phyloP scores from a whole-genome alignment of 1,284 basidiomycete genomes.

The Hemileia vastatrix region DNA sequence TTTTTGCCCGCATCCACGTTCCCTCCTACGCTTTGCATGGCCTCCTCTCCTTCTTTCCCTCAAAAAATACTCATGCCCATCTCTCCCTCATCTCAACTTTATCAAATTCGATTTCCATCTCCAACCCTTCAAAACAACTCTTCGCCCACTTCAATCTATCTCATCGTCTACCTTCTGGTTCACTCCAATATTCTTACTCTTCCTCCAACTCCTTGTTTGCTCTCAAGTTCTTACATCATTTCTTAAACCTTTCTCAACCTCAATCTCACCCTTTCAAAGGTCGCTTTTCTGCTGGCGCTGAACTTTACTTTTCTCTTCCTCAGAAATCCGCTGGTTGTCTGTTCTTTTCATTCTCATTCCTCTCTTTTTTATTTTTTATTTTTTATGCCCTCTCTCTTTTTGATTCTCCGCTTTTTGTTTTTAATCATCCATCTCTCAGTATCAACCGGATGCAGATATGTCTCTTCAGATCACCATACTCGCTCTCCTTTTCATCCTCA shows the following conservation, averaged over 20 bases:
- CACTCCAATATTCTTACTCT: constrained; percentile 88
- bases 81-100: background rate
- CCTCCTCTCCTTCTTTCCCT: constrained; percentile 9
- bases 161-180: constrained; percentile 64
- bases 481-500: constrained; percentile 51
- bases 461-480: constrained; percentile 40
- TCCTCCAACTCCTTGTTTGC: constrained; percentile 90
- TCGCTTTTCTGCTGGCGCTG: constrained; percentile 80
- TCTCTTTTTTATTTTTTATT: background rate
- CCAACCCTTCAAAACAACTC: background rate
- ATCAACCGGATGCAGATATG: constrained; percentile 50
- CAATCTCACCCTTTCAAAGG: constrained; percentile 56
- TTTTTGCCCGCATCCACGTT: constrained; percentile 17
- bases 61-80: constrained; percentile 10
- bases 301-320: constrained; percentile 84
- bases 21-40: constrained; percentile 15
- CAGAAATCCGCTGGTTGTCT: constrained; percentile 83
- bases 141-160: background rate
- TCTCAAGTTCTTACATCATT: constrained; percentile 79
- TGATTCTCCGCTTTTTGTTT: constrained; percentile 1
- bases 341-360: constrained; percentile 35
- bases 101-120: background rate
- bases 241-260: constrained; percentile 54
- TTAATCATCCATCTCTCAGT: background rate
- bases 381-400: background rate